Base-by-base conservation (phyloP, 2,329 filamentous ascomycete species). In the Arthrinium phaeospermum region DNA sequence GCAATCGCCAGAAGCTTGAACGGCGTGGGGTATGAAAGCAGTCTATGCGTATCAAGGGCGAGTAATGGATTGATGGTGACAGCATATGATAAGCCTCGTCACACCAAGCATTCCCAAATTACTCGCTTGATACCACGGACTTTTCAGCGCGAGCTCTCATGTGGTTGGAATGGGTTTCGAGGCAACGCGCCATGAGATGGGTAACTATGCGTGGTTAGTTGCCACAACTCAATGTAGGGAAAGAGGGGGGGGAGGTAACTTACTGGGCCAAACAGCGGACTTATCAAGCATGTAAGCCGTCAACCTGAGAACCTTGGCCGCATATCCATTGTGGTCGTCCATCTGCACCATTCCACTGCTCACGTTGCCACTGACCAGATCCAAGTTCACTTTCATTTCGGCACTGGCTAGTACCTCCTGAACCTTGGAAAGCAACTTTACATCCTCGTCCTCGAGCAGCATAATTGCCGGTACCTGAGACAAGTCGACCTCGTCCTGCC, bases 201-300 rank as follows among this genome's bases (percentile, higher is more conserved):
- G 87, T 87, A 19, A 89, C 87, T 81, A 70, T 22, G 19, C 27
- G 46, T 27, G n/a, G 3, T 19, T 3, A 22, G 4, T 72, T 64
- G 44, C 13, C 41, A 64, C 12, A 30, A n/a, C 5, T 45, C 30
- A 8, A 64, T 44, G 14, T 10, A 45, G n/a, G 34, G 19, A 27
- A 47, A 19, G 22, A 34, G 37, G 34, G 53, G 30, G 27, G 4
- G 4, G 16, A 6, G 10, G 4, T 41, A 51, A 85, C 91, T 87
- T 85, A 95, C 93, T 92, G 81, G 95, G 95, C 96, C 96, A 99
- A 41, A 98, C 94, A 75, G 94, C 93, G 74, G 94, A 93, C 83
- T 94, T 94, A 76, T 95, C 93, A 74, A 98, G 88, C 88, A 97
- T 93, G 83, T 94, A 93, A 68, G 95, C 94, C 75, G 94, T 96